A percentile compares a stretch with the other conserved stretches of the same genome.
Evolutionary conservation across 2,329 filamentous ascomycete genomes (phyloP).

Genomic region (Paraconiothyrium brasiliense): DNA sequence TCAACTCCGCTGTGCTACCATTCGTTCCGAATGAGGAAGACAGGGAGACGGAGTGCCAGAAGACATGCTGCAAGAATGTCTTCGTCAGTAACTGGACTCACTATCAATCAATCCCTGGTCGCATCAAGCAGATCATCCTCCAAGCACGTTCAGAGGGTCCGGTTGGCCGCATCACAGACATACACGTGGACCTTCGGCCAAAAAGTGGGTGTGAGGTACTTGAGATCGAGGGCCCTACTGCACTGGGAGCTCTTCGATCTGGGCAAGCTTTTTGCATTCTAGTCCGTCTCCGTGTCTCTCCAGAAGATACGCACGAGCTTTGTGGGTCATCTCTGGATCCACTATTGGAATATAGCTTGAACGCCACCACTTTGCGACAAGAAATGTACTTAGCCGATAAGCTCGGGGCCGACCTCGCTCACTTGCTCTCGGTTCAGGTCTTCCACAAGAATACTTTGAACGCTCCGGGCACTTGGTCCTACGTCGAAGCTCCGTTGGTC

Average conservation of each 20-base stretch:
- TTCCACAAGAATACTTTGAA: constrained; percentile 34
- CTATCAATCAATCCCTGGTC: constrained; percentile 32
- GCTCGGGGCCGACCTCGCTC: constrained; percentile 31
- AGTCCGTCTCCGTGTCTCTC: constrained; percentile 29
- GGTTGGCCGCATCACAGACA: constrained; percentile 30
- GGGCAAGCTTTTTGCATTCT: constrained; percentile 38
- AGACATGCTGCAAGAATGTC: constrained; percentile 38
- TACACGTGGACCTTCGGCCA: constrained; percentile 34
- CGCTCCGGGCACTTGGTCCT: constrained; percentile 33
- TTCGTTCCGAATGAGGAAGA: constrained; percentile 25
- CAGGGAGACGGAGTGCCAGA: constrained; percentile 25
- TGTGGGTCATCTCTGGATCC: constrained; percentile 31
- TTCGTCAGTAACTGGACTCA: constrained; percentile 36
- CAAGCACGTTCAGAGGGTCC: constrained; percentile 36
- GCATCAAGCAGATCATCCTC: constrained; percentile 37
- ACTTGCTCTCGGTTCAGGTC: constrained; percentile 38
- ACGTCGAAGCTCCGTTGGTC: constrained; percentile 34
- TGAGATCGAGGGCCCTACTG: constrained; percentile 25
- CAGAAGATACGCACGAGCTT: constrained; percentile 25
- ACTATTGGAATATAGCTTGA: constrained; percentile 33
- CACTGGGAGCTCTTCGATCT: constrained; percentile 31
- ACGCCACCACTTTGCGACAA: constrained; percentile 31
- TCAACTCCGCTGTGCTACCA: constrained; percentile 40
- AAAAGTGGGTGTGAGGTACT: constrained; percentile 39
- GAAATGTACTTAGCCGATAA: constrained; percentile 30